Evolutionary conservation across 2,329 filamentous ascomycete species (phyloP), one percentile per base, ranked within the genome.

Genomic region (Hypomyces perniciosus): DNA sequence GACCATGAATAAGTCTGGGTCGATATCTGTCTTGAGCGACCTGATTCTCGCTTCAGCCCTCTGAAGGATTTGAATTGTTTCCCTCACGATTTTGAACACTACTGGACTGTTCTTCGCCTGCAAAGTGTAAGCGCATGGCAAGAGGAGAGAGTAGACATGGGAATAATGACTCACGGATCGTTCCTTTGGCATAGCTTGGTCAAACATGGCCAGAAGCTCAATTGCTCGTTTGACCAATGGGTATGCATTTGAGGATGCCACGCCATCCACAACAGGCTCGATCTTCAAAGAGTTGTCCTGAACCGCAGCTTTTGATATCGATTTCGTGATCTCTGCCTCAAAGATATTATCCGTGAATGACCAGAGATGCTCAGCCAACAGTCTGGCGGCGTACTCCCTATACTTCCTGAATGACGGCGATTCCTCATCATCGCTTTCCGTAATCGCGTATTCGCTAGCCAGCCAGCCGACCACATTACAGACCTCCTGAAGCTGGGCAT

Each of bases 1-100:
- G 61, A 99, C 85, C 62, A 96, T 84, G 69, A 99, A 99, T 4
- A 99, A 78, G 59, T 96, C 88, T 0, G 87, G 81, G 64, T 97
- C 90, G 6, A 85, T 65, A 26, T 78, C 75, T 50, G 68, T 63
- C 57, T 75, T 77, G 55, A 81, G 82, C 34, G 78, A 78, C 50
- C 83, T 79, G 58, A 95, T 85, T 54, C 81, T 80, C 5, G 78
- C 73, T 58, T 90, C 87, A 29, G 90, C 92, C 46, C 84, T 79
- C 56, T 90, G 81, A 13, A 99, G 79, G 4, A 91, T 90, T 46
- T 85, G 72, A 1, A 91, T 96, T 2, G 91, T 93, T 68, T 95
- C 89, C 61, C 92, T 87, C 28, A 99, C 89, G 57, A 97, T 93
- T 48, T 74, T 78, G 64, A 79, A 83, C 5, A 83, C 72, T 1